These are phyloP conservation scores for Bidens hawaiensis DNA, from an alignment of 140 eudicot genomes.

Conservation along the genomic window DNA sequence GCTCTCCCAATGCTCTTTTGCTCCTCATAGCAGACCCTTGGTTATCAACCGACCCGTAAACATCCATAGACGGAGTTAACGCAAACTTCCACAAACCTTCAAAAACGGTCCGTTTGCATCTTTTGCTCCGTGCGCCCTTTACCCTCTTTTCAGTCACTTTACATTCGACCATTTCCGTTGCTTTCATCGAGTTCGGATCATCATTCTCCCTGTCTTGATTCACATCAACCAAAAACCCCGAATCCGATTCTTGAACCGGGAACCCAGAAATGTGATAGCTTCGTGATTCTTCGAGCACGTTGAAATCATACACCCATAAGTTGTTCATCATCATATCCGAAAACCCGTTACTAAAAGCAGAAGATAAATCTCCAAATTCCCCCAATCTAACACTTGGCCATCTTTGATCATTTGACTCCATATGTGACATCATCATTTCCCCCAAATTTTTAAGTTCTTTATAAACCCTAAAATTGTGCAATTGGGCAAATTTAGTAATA, in stretches of 20 bases:
- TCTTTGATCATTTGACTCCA: too few relatives aligned
- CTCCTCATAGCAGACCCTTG: slow-evolving; percentile 32
- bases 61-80: too few relatives aligned
- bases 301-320: slow-evolving; percentile 29
- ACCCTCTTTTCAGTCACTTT: slow-evolving; percentile 18
- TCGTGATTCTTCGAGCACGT: slow-evolving; percentile 23
- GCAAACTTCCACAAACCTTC: slow-evolving; percentile 24
- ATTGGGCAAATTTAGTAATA: not conserved
- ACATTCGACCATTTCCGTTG: slow-evolving; percentile 7
- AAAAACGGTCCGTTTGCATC: slow-evolving; percentile 29
- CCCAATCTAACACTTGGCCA: slow-evolving; percentile 29
- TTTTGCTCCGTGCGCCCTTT: slow-evolving; percentile 33
- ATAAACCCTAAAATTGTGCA: slow-evolving; percentile 25
- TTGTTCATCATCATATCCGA: slow-evolving; percentile 36
- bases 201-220: slow-evolving; percentile 33
- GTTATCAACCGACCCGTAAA: slow-evolving; percentile 22
- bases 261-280: slow-evolving; percentile 14
- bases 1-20: too few relatives aligned
- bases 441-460: slow-evolving; percentile 8
- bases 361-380: slow-evolving; percentile 37
- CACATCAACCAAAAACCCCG: slow-evolving; percentile 10
- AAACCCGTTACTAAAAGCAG: slow-evolving; percentile 32
- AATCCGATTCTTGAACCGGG: slow-evolving; percentile 15
- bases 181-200: slow-evolving; percentile 33
- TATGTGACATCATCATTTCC: slow-evolving; percentile 32